Evolutionary conservation across 2,329 filamentous ascomycete genomes (phyloP), one percentile per base, ranked within the genome.

Genomic region (Fusarium brachygibbosum): DNA sequence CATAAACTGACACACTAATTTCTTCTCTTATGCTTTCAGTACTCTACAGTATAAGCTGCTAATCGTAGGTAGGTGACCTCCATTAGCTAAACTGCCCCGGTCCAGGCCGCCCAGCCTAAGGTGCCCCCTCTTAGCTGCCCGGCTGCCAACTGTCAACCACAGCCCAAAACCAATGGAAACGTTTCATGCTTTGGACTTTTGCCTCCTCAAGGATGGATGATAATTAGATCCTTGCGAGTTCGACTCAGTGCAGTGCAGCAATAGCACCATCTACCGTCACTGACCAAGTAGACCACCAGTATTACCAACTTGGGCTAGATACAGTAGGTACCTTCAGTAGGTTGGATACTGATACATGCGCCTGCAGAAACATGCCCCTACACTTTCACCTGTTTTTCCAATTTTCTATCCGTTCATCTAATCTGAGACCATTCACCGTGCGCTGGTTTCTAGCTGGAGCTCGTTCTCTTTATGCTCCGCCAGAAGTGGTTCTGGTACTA

Each of bases 401-500:
- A 37, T 50, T 52, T 52, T 17, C 42, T 25, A 34, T 46, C n/a
- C 29, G 32, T 28, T 45, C 54, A 34, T 68, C 19, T 52, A 55
- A 42, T 42, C 46, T 29, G 29, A 45, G 44, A 55, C 35, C 25
- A 52, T 61, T 35, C 25, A 48, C 45, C 54, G 41, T 63, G 46
- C 45, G 35, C 53, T 66, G 54, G 41, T 58, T 44, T 52, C 28
- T 50, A 51, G 34, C 21, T 37, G 21, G 23, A 50, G 46, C 25
- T 12, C 32, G 21, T 46, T 35, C 31, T 54, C n/a, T 46, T 68
- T 32, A 51, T 67, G 53, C 60, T 65, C 52, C 63, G 63, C 58
- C 52, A 63, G 64, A 63, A 55, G 61, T 66, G 62, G 67, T 42
- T 52, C 62, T 66, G 32, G 52, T 62, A 46, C 66, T 69, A 62